Evolutionary conservation across 805 yeast species (phyloP).

Genomic region (Maudiozyma serrabonitensis): DNA sequence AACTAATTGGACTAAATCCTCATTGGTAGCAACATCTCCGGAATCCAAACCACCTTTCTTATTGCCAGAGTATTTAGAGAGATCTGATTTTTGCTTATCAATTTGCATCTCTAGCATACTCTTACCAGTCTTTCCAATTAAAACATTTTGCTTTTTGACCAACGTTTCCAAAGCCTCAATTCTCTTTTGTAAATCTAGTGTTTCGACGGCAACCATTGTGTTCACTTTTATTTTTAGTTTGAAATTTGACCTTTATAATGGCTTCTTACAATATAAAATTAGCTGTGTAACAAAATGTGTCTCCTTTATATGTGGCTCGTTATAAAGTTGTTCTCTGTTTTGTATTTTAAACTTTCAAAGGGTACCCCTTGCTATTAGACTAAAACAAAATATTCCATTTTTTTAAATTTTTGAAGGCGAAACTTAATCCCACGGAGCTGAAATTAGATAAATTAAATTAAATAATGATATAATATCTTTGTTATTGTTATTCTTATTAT

Average conservation of each 20-base stretch:
- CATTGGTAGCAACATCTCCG: conserved; percentile 62
- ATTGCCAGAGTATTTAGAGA: conserved; percentile 15
- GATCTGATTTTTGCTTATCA: conserved; percentile 36
- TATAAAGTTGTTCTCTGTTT: neutral
- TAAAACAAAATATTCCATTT: neutral
- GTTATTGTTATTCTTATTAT: too few species aligned
- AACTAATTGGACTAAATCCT: conserved; percentile 77
- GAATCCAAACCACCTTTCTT: conserved; percentile 29
- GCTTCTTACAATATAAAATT: too few species aligned
- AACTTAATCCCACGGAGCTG: too few species aligned
- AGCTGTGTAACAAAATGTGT: too few species aligned
- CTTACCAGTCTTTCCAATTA: conserved; percentile 71
- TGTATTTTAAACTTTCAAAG: neutral
- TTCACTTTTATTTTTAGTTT: neutral
- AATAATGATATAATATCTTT: too few species aligned
- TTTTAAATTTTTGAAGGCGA: too few species aligned
- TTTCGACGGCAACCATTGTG: conserved; percentile 6
- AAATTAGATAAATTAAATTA: too few species aligned
- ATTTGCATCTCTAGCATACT: conserved; percentile 66
- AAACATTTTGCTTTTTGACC: conserved; percentile 54
- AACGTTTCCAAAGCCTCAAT: conserved; percentile 42
- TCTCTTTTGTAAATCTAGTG: conserved; percentile 30
- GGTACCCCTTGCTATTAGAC: neutral
- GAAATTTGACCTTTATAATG: too few species aligned
- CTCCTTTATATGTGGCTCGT: neutral